A percentile compares a stretch with the other conserved stretches of the same genome.
These are phyloP conservation scores for Trichosanthes cucumerina DNA, from an alignment of 306 rosid species.

Conservation along the genomic window DNA sequence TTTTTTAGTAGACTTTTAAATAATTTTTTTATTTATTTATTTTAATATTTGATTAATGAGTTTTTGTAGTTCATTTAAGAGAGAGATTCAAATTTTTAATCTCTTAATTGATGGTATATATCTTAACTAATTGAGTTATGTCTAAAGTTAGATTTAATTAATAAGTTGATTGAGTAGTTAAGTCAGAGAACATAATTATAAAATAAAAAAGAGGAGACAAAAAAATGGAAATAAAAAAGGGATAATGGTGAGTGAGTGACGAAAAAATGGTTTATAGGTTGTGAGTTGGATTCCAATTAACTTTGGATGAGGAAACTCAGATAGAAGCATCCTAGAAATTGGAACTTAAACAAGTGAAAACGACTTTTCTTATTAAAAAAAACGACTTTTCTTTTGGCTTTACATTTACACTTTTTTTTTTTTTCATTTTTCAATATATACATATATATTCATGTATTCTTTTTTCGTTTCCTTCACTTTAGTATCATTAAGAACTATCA, in stretches of 20 bases:
- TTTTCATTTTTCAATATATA: neutral
- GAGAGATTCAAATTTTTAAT: no score
- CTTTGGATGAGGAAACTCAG: neutral
- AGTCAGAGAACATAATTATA: neutral
- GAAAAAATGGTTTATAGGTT: constrained; percentile 11
- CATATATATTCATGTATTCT: neutral
- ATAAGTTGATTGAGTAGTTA: neutral
- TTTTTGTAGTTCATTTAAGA: no score
- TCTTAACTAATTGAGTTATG: no score
- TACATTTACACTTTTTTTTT: neutral
- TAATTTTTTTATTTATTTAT: no score
- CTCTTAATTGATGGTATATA: no score
- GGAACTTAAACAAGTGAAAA: constrained; percentile 19
- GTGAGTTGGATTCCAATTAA: constrained; percentile 33
- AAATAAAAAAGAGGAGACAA: neutral
- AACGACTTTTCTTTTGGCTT: constrained; percentile 18
- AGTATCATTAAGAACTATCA: neutral
- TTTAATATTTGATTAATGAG: no score
- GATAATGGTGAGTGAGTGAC: constrained; percentile 2
- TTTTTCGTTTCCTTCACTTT: neutral
- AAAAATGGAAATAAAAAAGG: neutral
- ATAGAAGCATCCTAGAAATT: constrained; percentile 27
- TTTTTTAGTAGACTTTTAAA: no score
- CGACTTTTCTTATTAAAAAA: no score
- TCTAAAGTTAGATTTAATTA: no score